Base-by-base conservation (phyloP, 352 stramenopile species). In the Phytophthora citrophthora region DNA sequence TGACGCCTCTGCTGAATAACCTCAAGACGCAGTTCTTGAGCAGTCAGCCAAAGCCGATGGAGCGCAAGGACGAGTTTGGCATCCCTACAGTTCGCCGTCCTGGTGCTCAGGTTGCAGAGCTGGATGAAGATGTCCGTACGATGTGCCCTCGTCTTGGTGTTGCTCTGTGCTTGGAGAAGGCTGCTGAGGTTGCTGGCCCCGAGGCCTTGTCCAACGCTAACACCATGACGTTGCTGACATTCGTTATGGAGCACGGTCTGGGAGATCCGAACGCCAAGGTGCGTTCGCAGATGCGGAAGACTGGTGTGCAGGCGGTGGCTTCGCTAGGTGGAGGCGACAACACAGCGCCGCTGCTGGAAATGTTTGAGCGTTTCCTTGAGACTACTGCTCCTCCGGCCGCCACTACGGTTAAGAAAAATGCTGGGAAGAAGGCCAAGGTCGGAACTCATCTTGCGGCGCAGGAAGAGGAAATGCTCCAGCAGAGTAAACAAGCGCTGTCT, bases 241-340 rank as follows among this genome's bases (percentile, higher is more conserved):
- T 96, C 46, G 85, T 96, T 40, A 88, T 96, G 50, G 81, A 94
- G 39, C 67, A 88, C 46, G 88, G 88, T 27, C 64, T 95, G 23
- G 80, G 74, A 31, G 88, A 96, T 65, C 68, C 77, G 23, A 91
- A 93, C 63, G 62, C 72, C 3, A 77, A 70, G 15, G 88, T 96
- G 46, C 87, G 88, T 39, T 76, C 83, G 15, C 82, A 94, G 54
- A 96, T 95, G 83, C 87, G 87, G 44, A 94, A 91, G 72, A 90
- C 87, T 18, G 83, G 88, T 27, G 88, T 95, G 31, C 78, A 92
- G 60, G 70, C 92, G 29, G 86, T 96, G 39, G 80, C 88, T 50
- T 74, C 75, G 12, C 87, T 86, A 11, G 88, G 88, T 38, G 79
- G 83, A 11, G 79, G 77, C 7, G 62, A 60, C 15, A 92, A 94